These are phyloP conservation scores for Sanguinoderma infundibulare DNA, from an alignment of 1,284 basidiomycete genomes.

Conservation along the genomic window DNA sequence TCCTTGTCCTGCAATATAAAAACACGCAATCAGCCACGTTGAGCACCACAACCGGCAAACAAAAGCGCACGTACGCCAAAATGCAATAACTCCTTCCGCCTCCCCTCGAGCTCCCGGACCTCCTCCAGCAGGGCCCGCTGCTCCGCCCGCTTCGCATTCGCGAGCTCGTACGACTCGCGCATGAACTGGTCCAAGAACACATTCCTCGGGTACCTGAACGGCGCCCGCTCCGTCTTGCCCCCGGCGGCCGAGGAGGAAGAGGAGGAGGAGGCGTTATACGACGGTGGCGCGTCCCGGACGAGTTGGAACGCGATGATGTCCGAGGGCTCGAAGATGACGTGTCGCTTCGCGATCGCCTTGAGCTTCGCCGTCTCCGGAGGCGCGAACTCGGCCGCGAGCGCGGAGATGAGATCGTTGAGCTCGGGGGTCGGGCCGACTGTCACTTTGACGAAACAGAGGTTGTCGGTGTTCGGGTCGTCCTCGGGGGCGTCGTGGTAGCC, in stretches of 20 bases:
- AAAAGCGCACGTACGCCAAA: constrained; percentile 52
- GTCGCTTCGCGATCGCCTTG: constrained; percentile 30
- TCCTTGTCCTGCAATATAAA: constrained; percentile 57
- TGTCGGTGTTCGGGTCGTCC: constrained; percentile 35
- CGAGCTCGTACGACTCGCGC: constrained; percentile 55
- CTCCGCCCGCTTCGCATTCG: constrained; percentile 48
- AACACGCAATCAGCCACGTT: not conserved
- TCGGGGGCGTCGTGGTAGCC: constrained; percentile 39
- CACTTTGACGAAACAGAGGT: constrained; percentile 46
- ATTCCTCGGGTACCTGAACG: constrained; percentile 63
- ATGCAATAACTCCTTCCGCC: constrained; percentile 51
- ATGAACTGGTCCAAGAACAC: constrained; percentile 77
- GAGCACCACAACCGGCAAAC: not conserved
- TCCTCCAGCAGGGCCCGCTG: constrained; percentile 53
- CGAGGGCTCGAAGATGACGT: constrained; percentile 63
- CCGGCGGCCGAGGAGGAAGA: too few relatives aligned
- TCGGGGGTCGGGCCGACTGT: constrained; percentile 40
- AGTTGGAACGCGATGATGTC: constrained; percentile 67
- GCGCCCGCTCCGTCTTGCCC: constrained; percentile 42
- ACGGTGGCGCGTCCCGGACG: constrained; percentile 34
- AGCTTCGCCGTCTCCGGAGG: constrained; percentile 24
- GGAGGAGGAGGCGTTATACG: constrained; percentile 32
- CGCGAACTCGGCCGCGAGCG: constrained; percentile 55
- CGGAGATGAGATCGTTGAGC: constrained; percentile 61
- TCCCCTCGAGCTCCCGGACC: constrained; percentile 47